These are phyloP conservation scores for Pedinophyceae sp. DNA, from an alignment of 139 green algal genomes.

Conservation along the genomic window DNA sequence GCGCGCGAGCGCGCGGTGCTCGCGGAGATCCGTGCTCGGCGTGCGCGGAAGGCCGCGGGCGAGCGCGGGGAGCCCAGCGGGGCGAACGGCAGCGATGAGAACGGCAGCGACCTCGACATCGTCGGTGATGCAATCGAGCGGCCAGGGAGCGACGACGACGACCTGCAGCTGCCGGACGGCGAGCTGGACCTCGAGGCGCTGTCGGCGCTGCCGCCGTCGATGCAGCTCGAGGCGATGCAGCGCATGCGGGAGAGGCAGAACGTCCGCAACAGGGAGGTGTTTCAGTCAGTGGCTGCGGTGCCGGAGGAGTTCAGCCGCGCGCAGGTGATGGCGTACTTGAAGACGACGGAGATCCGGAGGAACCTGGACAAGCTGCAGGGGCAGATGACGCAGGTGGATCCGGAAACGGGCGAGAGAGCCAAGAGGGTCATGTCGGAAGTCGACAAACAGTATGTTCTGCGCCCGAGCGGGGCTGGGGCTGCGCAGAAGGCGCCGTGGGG, in stretches of 20 bases:
- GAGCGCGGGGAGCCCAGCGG: neutral
- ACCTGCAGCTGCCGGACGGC: conserved; percentile 16
- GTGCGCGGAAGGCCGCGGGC: too few relatives aligned
- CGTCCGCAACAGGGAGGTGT: conserved; percentile 5
- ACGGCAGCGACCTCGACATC: conserved; percentile 3
- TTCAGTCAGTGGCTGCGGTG: conserved; percentile 1
- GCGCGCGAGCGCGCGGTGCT: too few relatives aligned
- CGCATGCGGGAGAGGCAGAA: conserved; percentile 43
- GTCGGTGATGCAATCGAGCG: neutral
- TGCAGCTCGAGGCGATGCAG: conserved; percentile 72
- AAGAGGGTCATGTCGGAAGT: too few relatives aligned
- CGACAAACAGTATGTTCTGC: too few relatives aligned
- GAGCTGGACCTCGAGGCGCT: conserved; percentile 57
- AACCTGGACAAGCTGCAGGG: conserved; percentile 8
- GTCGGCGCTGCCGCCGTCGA: conserved; percentile 57
- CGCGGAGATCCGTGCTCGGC: too few relatives aligned
- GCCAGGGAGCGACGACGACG: conserved; percentile 7
- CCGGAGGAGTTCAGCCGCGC: conserved; percentile 29
- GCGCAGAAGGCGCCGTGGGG: too few relatives aligned
- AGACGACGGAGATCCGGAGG: conserved; percentile 10
- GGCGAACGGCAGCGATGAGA: neutral
- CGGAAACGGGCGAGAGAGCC: neutral
- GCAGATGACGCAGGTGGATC: neutral
- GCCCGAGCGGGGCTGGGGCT: too few relatives aligned
- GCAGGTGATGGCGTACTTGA: conserved; percentile 71